Percentiles rank a stretch among this genome's conserved stretches.
phyloP scores from a whole-genome alignment of 495 filamentous ascomycete species.

The Tuber calosporum region DNA sequence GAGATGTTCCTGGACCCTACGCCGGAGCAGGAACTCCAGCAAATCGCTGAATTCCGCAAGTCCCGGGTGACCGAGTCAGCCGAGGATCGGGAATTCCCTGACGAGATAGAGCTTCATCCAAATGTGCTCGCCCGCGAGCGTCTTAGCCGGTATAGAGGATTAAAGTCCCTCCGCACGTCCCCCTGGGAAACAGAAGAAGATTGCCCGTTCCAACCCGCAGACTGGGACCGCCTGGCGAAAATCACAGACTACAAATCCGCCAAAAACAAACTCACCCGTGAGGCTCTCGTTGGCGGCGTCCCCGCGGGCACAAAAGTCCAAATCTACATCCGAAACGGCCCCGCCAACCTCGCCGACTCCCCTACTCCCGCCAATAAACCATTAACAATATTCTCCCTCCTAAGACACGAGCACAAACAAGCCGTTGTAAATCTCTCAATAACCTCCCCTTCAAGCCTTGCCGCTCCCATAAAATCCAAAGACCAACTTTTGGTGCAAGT shows the following conservation, averaged over 20 bases:
- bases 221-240: conserved; percentile 77
- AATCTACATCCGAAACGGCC: conserved; percentile 68
- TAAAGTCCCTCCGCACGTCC: conserved; percentile 82
- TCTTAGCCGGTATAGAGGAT: conserved; percentile 72
- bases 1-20: conserved; percentile 85
- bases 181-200: conserved; percentile 85
- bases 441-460: conserved; percentile 60
- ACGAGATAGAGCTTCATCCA: conserved; percentile 91
- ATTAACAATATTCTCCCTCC: conserved; percentile 64
- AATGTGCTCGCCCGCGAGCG: conserved; percentile 79
- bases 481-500: conserved; percentile 81
- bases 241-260: conserved; percentile 76
- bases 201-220: conserved; percentile 71
- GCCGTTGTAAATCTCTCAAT: conserved; percentile 81
- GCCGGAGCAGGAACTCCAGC: conserved; percentile 73
- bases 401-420: conserved; percentile 90
- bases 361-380: conserved; percentile 55
- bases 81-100: conserved; percentile 90
- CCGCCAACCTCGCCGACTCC: conserved; percentile 51
- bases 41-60: conserved; percentile 69
- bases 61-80: conserved; percentile 68
- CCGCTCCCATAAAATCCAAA: conserved; percentile 72
- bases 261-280: conserved; percentile 63
- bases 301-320: conserved; percentile 72
- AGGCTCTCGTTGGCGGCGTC: conserved; percentile 79